Base-by-base conservation (phyloP, 768 basidiomycete genomes). In the Termitomyces sp. region DNA sequence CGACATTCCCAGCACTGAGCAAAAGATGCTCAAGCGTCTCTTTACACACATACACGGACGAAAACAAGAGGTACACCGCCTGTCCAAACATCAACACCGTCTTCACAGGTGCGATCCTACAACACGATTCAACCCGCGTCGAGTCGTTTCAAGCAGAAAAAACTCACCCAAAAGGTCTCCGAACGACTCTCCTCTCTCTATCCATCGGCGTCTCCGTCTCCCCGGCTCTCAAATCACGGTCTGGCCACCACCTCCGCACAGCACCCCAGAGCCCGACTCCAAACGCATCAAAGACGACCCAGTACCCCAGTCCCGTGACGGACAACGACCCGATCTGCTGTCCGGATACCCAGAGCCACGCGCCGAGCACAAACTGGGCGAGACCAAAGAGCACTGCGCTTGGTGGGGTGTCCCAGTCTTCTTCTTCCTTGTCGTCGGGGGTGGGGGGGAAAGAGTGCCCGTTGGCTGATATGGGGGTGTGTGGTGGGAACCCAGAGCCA, bases 21-120 rank as follows among this genome's bases (percentile, higher is more conserved):
- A 99, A 69, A 40, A 97, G 71, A 72, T 96, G 95, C 72, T 99
- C 96, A 4, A 98, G 79, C 0, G 95, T 90, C 78, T 99, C 97
- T 67, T 99, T 98, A 65, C 93, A 95, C 17, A 98, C 89, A 73
- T 98, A 99, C 2, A 98, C 89, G 0, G 92, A 86, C 0, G 94
- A 85, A 68, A 98, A 99, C 76, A 96, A 85, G 55, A 99, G 77
- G 71, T 97, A 98, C 12, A 99, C 90, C 10, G 86, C 84, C 65
- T 98, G 96, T 0, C 92, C 85, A 64, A 98, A 99, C 69, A 92
- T 75, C 54, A 86, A 68, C 4, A 90, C 81, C 0, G 88, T 89
- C 63, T 84, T 84, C 38, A 87, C 65, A 1, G 91, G 85, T 4
- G 82, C 81, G 57, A 82, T 83, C 55, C 89, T 90, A 56, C 10